A percentile compares a stretch with the other conserved stretches of the same genome.
Conservation (phyloP, 83 land plant species). For the Thuja plicata region DNA sequence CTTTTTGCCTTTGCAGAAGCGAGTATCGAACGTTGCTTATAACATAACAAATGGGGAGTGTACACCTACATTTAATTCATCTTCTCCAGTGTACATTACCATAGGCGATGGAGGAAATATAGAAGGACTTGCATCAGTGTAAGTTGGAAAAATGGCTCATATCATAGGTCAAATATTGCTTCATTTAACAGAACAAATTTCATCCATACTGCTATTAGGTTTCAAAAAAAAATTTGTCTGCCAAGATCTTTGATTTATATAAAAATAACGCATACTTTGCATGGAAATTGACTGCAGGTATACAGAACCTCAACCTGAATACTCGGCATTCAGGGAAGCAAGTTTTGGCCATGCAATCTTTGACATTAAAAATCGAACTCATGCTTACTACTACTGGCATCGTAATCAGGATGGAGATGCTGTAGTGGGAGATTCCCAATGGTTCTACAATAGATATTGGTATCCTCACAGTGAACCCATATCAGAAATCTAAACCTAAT, state of each 20-base stretch:
- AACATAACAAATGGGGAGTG: conserved; percentile 54
- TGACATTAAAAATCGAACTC: conserved; percentile 61
- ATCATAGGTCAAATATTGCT: not conserved
- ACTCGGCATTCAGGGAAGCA: conserved; percentile 65
- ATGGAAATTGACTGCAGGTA: conserved; percentile 29
- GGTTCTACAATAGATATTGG: conserved; percentile 52
- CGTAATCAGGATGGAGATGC: conserved; percentile 59
- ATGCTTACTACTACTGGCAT: conserved; percentile 62
- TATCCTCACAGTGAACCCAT: conserved; percentile 8
- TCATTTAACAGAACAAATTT: not conserved
- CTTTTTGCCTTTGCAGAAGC: conserved; percentile 36
- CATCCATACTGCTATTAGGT: not conserved
- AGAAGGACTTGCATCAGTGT: conserved; percentile 75
- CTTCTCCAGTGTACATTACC: conserved; percentile 74
- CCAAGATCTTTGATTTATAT: not conserved
- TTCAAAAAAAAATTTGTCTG: not conserved
- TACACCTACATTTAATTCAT: conserved; percentile 41
- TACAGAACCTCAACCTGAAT: conserved; percentile 62
- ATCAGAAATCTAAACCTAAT: not conserved
- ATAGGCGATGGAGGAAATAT: conserved; percentile 87
- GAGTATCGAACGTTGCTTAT: conserved; percentile 65
- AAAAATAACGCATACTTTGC: not conserved
- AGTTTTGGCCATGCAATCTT: conserved; percentile 62
- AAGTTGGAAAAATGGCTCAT: conserved; percentile 16
- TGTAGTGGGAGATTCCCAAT: conserved; percentile 41